phyloP scores from a whole-genome alignment of 208 protist genomes.

The Wallacemonas rigidus region DNA sequence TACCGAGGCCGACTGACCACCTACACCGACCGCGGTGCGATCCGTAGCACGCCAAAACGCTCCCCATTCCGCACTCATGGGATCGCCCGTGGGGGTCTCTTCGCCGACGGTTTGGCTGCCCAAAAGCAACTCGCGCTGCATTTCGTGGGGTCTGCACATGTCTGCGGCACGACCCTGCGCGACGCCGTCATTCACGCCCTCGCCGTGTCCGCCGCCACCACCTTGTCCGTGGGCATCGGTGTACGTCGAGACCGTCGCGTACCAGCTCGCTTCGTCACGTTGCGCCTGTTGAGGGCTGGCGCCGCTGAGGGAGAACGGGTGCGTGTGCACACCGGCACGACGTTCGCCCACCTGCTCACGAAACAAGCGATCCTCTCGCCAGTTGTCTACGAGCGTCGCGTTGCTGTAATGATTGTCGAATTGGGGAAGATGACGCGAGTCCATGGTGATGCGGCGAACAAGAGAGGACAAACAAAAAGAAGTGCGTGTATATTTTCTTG shows the following conservation, averaged over 20 bases:
- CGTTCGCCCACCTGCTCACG: background rate
- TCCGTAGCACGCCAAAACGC: background rate
- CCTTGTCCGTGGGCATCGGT: conserved; percentile 32
- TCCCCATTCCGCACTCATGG: conserved; percentile 11
- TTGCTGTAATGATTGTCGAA: conserved; percentile 76
- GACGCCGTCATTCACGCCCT: background rate
- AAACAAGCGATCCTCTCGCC: conserved; percentile 50
- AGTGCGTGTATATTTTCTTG: background rate
- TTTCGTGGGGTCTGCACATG: conserved; percentile 12
- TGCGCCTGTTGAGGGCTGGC: conserved; percentile 5
- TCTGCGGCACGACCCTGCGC: background rate
- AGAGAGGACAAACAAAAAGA: too few relatives aligned
- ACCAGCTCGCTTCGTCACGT: conserved; percentile 4
- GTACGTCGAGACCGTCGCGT: conserved; percentile 13
- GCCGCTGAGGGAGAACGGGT: conserved; percentile 20
- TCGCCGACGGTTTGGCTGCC: background rate
- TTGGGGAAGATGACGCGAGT: conserved; percentile 21
- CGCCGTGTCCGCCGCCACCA: background rate
- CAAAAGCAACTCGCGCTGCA: conserved; percentile 15
- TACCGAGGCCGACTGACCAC: background rate
- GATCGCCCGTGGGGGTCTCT: background rate
- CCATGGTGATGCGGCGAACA: background rate
- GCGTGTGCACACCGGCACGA: background rate
- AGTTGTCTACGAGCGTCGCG: conserved; percentile 70
- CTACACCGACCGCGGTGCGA: background rate